Evolutionary conservation across 1,284 basidiomycete species (phyloP), one percentile per base, ranked within the genome.

Genomic region (Stygiomarasmius scandens): DNA sequence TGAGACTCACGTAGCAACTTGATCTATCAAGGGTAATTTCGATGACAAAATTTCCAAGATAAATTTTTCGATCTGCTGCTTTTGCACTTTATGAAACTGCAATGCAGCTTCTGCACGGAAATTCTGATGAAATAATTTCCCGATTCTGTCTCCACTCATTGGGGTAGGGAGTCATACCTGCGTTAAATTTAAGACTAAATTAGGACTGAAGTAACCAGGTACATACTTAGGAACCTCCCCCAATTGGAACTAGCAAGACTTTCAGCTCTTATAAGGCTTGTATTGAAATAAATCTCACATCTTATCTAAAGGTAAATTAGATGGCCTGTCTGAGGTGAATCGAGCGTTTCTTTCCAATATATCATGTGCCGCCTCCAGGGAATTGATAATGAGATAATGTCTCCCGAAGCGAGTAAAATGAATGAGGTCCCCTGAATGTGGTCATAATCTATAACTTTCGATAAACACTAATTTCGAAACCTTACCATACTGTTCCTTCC

Each of bases 41-140:
- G n/a, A n/a, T n/a, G n/a, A n/a, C n/a, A n/a, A n/a, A n/a, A n/a
- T n/a, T n/a, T 58, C 55, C 1, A 56, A 52, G 14, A 74, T 56
- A 43, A 72, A 58, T 1, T 58, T 56, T 23, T 67, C 61, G 9
- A 68, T 61, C 36, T 68, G 69, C 11, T 52, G 48, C 10, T 57
- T 44, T 46, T 69, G 67, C 11, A 65, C 41, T 0, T 66, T 64
- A 19, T 65, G 48, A 53, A 66, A 67, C 14, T 57, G 24, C 3
- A 52, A 19, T 2, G 61, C 56, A 2, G 63, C 64, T 19, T 66
- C 60, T n/a, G 56, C 58, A 32, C 64, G 60, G 32, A 73, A 69
- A 16, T 63, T 64, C 38, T 71, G 70, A 41, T 71, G 69, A 36
- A 68, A 68, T 10, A 71, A 61, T 34, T 66, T 63, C 16, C n/a